A percentile compares a stretch with the other conserved stretches of the same genome.
These are phyloP conservation scores for Phytophthora citrophthora DNA, from an alignment of 352 stramenopile species.

Conservation along the genomic window DNA sequence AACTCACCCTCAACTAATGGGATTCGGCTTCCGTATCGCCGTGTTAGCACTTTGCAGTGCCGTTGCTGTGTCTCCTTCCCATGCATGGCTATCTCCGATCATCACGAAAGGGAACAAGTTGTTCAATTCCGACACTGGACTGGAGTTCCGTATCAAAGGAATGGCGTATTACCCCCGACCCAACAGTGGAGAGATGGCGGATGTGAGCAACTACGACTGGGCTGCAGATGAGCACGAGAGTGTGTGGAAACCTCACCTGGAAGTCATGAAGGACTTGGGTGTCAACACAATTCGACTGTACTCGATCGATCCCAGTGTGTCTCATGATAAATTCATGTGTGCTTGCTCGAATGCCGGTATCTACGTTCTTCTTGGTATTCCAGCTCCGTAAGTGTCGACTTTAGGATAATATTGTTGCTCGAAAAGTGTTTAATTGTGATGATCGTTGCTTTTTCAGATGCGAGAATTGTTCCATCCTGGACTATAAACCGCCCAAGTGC, in stretches of 20 bases:
- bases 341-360: conserved; percentile 64
- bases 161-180: conserved; percentile 76
- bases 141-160: conserved; percentile 74
- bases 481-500: conserved; percentile 49
- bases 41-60: conserved; percentile 11
- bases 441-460: conserved; percentile 27
- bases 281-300: conserved; percentile 78
- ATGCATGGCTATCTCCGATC: conserved; percentile 57
- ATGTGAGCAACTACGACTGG: conserved; percentile 73
- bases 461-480: conserved; percentile 57
- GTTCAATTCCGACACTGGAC: conserved; percentile 68
- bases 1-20: conserved; percentile 10
- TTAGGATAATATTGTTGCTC: neutral
- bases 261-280: conserved; percentile 56
- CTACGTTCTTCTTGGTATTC: conserved; percentile 75
- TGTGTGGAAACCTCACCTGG: conserved; percentile 61
- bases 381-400: conserved; percentile 41
- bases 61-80: neutral
- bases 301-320: conserved; percentile 61
- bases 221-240: conserved; percentile 60
- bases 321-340: conserved; percentile 87
- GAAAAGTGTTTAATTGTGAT: neutral
- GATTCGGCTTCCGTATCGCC: conserved; percentile 13
- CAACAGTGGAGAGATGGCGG: conserved; percentile 59
- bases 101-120: conserved; percentile 84